phyloP scores from a whole-genome alignment of 768 basidiomycete genomes.

The Megacollybia marginata region DNA sequence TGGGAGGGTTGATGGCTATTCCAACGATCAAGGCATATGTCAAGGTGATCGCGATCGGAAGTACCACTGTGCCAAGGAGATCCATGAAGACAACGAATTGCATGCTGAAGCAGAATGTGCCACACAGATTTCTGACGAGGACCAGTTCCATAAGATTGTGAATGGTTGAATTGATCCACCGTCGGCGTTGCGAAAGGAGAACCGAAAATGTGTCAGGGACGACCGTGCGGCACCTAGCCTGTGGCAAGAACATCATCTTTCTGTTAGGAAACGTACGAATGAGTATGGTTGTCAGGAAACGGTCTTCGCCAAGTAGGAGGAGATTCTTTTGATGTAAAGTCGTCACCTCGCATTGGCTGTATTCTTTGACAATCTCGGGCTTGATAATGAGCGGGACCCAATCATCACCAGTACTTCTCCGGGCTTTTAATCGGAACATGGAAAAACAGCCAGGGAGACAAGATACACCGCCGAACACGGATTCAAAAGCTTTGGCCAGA shows the following conservation, averaged over 20 bases:
- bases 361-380: constrained; percentile 95
- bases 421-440: constrained; percentile 97
- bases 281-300: constrained; percentile 95
- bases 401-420: constrained; percentile 82
- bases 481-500: constrained; percentile 96
- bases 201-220: constrained; percentile 94
- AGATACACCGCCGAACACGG: constrained; percentile 98
- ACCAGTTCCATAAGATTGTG: constrained; percentile 99
- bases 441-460: constrained; percentile 99
- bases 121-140: constrained; percentile 92
- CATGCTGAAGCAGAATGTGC: constrained; percentile 99
- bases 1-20: constrained; percentile 75
- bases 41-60: constrained; percentile 88
- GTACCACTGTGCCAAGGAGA: constrained; percentile 81
- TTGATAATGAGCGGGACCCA: constrained; percentile 98
- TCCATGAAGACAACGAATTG: constrained; percentile 99
- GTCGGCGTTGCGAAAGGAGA: constrained; percentile 90
- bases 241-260: constrained; percentile 99
- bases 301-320: constrained; percentile 94
- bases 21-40: constrained; percentile 85
- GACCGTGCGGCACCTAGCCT: constrained; percentile 90
- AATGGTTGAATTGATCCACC: constrained; percentile 99
- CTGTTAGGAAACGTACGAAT: constrained; percentile 95
- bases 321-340: constrained; percentile 98
- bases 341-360: constrained; percentile 88